A percentile compares a stretch with the other conserved stretches of the same genome.
Conservation (phyloP, 805 yeast genomes). For the Candida dajiaensis region DNA sequence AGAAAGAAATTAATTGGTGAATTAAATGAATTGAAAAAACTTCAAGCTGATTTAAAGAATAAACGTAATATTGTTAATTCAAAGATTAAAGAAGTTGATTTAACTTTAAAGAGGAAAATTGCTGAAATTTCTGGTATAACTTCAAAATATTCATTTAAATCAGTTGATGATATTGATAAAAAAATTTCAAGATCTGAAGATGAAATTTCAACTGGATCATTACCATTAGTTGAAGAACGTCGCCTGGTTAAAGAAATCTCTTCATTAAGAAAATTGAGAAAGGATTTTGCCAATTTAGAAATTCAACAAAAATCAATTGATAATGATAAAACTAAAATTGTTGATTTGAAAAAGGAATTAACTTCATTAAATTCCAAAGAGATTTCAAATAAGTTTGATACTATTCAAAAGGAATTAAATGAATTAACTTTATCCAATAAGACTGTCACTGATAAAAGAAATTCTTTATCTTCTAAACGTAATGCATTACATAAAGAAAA, state of each 20-base stretch:
- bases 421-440: conserved; percentile 56
- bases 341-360: conserved; percentile 65
- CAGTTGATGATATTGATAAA: conserved; percentile 61
- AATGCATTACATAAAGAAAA: conserved; percentile 59
- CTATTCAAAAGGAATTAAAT: conserved; percentile 63
- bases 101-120: conserved; percentile 65
- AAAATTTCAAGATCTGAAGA: conserved; percentile 64
- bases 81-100: conserved; percentile 67
- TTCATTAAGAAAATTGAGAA: conserved; percentile 70
- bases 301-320: conserved; percentile 76
- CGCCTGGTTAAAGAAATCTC: conserved; percentile 79
- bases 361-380: conserved; percentile 52
- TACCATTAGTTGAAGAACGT: conserved; percentile 90
- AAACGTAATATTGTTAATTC: conserved; percentile 44
- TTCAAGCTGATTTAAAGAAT: conserved; percentile 41
- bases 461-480: conserved; percentile 58
- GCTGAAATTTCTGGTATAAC: conserved; percentile 67
- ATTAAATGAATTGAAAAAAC: conserved; percentile 39
- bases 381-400: conserved; percentile 61
- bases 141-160: conserved; percentile 64
- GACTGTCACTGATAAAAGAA: conserved; percentile 59
- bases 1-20: conserved; percentile 49
- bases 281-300: conserved; percentile 69
- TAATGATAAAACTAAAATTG: conserved; percentile 67
- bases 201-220: conserved; percentile 67